Evolutionary conservation across 2,329 filamentous ascomycete genomes (phyloP).

Genomic region (Ophiocordyceps camponoti-leonardi): DNA sequence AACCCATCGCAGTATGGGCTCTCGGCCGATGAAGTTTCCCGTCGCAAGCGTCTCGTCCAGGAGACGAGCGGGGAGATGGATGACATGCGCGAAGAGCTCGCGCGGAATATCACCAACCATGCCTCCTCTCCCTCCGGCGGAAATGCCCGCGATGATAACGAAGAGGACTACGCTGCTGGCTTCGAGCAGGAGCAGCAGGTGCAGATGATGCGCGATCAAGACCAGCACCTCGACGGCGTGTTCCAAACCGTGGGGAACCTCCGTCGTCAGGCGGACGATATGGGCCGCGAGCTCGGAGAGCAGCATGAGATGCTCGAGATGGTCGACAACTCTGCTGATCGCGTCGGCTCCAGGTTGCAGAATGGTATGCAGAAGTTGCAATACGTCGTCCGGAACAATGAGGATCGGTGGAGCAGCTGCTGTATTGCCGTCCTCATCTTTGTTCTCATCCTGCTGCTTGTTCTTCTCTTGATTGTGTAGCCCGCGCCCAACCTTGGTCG

Average conservation of each 20-base stretch:
- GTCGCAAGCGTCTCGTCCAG: conserved; percentile 66
- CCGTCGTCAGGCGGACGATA: conserved; percentile 78
- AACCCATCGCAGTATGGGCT: conserved; percentile 80
- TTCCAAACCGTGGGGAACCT: conserved; percentile 87
- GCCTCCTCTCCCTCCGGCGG: conserved; percentile 6
- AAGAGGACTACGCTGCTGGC: conserved; percentile 47
- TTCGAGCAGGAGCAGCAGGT: conserved; percentile 86
- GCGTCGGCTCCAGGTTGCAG: conserved; percentile 72
- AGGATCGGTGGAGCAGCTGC: conserved; percentile 76
- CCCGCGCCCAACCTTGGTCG: not conserved
- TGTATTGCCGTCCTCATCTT: conserved; percentile 82
- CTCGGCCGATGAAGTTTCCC: conserved; percentile 62
- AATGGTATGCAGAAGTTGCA: conserved; percentile 76
- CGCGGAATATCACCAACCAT: conserved; percentile 34
- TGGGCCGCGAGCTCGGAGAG: conserved; percentile 93
- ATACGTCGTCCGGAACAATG: conserved; percentile 73
- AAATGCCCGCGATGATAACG: conserved; percentile 18
- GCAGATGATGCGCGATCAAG: conserved; percentile 88
- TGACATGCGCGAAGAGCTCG: conserved; percentile 72
- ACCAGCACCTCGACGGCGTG: conserved; percentile 80
- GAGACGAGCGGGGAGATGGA: conserved; percentile 83
- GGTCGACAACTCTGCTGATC: conserved; percentile 69
- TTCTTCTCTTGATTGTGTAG: conserved; percentile 53
- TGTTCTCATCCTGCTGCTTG: conserved; percentile 69
- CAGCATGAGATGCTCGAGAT: conserved; percentile 78